Percentiles rank a stretch among this genome's conserved stretches.
These are phyloP conservation scores for Petunia hybrid DNA, from an alignment of 305 asterid genomes.

Conservation along the genomic window DNA sequence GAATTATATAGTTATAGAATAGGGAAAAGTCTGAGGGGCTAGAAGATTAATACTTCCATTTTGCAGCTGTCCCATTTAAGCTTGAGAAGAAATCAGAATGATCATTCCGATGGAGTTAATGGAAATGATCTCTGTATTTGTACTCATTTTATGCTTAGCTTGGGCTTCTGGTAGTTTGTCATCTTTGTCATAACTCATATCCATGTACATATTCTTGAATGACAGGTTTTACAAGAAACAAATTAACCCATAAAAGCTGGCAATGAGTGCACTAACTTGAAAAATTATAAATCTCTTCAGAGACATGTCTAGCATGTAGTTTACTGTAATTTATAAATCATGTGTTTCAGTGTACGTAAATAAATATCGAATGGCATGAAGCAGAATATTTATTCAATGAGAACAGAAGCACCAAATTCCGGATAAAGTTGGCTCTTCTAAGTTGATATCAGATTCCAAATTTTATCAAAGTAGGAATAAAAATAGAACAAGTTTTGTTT, in stretches of 20 bases:
- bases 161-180: background rate
- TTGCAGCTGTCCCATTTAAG: background rate
- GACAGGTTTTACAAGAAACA: background rate
- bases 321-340: too few species aligned
- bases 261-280: background rate
- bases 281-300: too few species aligned
- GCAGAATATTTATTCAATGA: too few species aligned
- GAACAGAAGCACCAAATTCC: too few species aligned
- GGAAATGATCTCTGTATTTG: background rate
- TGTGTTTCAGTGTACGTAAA: too few species aligned
- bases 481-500: background rate
- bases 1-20: constrained; percentile 19
- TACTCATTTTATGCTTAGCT: background rate
- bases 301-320: too few species aligned
- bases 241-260: background rate
- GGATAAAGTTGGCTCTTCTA: too few species aligned
- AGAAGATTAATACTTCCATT: constrained; percentile 19
- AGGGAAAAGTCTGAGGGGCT: background rate
- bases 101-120: too few species aligned
- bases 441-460: background rate
- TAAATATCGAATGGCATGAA: too few species aligned
- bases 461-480: background rate
- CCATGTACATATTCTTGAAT: background rate
- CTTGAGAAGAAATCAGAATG: too few species aligned
- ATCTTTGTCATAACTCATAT: background rate